Evolutionary conservation across 1,284 basidiomycete genomes (phyloP), one percentile per base, ranked within the genome.

Genomic region (Irpex sp.): DNA sequence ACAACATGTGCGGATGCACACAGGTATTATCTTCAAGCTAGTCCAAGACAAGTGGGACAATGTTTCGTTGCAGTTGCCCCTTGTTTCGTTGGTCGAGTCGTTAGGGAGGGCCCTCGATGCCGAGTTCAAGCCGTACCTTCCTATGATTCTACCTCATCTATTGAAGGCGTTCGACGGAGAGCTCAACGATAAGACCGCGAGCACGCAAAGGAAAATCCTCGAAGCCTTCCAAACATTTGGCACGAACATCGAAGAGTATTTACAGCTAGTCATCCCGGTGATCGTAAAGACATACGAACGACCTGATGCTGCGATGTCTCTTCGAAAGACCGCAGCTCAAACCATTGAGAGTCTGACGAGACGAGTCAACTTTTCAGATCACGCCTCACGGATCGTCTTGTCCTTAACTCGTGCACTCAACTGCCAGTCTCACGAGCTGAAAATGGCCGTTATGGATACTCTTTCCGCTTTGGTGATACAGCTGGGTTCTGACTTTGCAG

Each of bases 341-440:
- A 96, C 94, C 0, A 92, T 98, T 18, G 95, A 95, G 52, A 91
- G 93, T 35, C 78, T 99, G 18, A 95, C 94, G 14, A 85, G 90
- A 66, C 88, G 96, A 65, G 94, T 99, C 69, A 98, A 99, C 76
- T 98, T 99, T 72, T 96, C 93, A n/a, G 97, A 99, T 71, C 96
- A 99, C 69, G 95, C 96, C 7, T 97, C 95, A 18, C 86, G 96
- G 54, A 98, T 99, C 69, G 93, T 99, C 23, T 97, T 98, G 70
- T 96, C 97, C 2, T 81, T 99, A 14, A 90, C 96, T 47, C 86
- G 97, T 53, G 91, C 98, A 4, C 78, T 99, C 58, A 87, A 89
- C 49, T 81, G 81, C n/a, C 78, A 83, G 5, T 89, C 84, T 65
- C 91, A 92, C 59, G 96, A 99, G 63, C 79, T 99, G 54, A 83